phyloP scores from a whole-genome alignment of 345 rosid genomes.

The Hibiscus tridactylites region DNA sequence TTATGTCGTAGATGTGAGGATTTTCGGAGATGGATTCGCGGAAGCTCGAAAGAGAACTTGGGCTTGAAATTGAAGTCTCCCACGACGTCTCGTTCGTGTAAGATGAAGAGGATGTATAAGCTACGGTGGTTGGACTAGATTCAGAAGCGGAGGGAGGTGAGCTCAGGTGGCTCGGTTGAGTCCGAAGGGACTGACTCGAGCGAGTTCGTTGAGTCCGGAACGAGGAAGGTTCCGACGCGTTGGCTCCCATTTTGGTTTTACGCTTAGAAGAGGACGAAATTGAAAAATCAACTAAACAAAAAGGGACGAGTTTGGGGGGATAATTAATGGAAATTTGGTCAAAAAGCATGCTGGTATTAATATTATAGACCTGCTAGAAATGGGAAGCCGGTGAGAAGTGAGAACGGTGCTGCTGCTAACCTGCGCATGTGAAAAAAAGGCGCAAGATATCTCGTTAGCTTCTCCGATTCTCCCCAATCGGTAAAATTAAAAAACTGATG shows the following conservation, averaged over 20 bases:
- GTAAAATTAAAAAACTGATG: too few relatives aligned
- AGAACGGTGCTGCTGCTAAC: neutral
- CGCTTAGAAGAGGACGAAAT: neutral
- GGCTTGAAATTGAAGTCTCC: conserved; percentile 22
- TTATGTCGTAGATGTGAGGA: conserved; percentile 65
- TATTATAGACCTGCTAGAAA: conserved; percentile 6
- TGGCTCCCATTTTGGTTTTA: conserved; percentile 34
- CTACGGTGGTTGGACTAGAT: conserved; percentile 1
- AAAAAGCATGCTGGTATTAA: neutral
- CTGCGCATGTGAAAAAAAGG: neutral
- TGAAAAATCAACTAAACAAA: neutral
- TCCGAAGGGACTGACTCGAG: conserved; percentile 1
- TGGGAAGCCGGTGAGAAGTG: too few relatives aligned
- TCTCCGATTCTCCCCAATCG: neutral
- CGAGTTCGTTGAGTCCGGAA: conserved; percentile 12
- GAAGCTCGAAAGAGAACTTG: conserved; percentile 60
- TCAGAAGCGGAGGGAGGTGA: conserved; percentile 11
- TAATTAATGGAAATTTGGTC: neutral
- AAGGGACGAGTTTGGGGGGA: neutral
- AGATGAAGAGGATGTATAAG: conserved; percentile 13
- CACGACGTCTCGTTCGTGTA: conserved; percentile 5
- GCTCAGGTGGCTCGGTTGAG: conserved; percentile 9
- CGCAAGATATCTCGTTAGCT: neutral
- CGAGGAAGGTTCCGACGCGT: conserved; percentile 33
- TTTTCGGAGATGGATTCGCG: conserved; percentile 55